Percentiles rank a stretch among this genome's conserved stretches.
Conservation (phyloP, 805 yeast genomes). For the Geotrichum ghanense region DNA sequence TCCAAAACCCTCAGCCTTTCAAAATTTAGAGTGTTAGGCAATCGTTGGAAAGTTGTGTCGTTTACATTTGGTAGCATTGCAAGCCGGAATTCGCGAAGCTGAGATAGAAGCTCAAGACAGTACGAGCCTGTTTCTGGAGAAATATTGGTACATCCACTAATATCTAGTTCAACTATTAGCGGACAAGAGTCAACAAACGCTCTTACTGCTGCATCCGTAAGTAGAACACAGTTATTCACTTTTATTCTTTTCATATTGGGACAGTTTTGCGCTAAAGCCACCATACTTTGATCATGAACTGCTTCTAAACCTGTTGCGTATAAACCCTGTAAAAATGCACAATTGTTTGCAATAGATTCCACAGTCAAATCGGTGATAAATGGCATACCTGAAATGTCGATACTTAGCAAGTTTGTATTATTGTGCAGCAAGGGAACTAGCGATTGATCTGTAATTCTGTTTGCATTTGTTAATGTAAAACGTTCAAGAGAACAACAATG, state of each 20-base stretch:
- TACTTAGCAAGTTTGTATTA: constrained; percentile 66
- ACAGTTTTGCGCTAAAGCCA: constrained; percentile 47
- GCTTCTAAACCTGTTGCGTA: constrained; percentile 76
- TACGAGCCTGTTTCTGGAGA: constrained; percentile 48
- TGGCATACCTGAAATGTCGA: constrained; percentile 74
- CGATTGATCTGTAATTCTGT: constrained; percentile 45
- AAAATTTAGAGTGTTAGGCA: constrained; percentile 35
- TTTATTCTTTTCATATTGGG: constrained; percentile 74
- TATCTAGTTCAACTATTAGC: constrained; percentile 77
- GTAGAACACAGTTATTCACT: constrained; percentile 55
- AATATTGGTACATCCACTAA: constrained; percentile 66
- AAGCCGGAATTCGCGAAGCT: constrained; percentile 73
- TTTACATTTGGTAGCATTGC: constrained; percentile 61
- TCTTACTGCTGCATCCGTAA: constrained; percentile 52
- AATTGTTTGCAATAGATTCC: constrained; percentile 51
- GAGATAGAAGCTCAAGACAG: constrained; percentile 51
- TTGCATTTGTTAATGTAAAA: constrained; percentile 73
- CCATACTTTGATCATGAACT: constrained; percentile 54
- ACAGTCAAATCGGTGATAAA: constrained; percentile 63
- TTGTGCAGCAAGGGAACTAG: constrained; percentile 49
- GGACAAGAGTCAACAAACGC: constrained; percentile 63
- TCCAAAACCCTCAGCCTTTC: constrained; percentile 74
- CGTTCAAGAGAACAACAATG: constrained; percentile 71
- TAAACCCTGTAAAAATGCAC: constrained; percentile 75
- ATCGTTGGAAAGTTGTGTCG: constrained; percentile 47